Evolutionary conservation across 495 filamentous ascomycete species (phyloP), one percentile per base, ranked within the genome.

Genomic region (Neurospora sp.): DNA sequence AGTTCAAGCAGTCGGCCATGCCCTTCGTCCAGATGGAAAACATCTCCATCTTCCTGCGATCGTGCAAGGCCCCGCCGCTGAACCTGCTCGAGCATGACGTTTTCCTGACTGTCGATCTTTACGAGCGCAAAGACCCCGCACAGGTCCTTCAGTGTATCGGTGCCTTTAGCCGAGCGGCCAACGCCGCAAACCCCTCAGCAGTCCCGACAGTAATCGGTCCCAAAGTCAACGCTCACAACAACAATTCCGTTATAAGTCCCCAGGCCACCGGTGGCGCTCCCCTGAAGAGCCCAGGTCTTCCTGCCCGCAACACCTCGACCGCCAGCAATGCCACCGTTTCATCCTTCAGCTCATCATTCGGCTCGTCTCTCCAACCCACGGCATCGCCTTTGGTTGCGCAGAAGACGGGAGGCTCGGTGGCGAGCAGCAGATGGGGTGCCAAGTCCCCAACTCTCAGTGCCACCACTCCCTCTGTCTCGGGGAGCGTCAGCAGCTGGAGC

Each of bases 1-100:
- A 87, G 79, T 85, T 87, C 78, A 97, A 97, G 82, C 85, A 89
- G 73, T 96, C 93, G 0, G 78, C 89, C 37, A 98, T 98, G 94
- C 96, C 96, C 3, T 99, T 99, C 81, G 94, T 98, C 40, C 96
- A 98, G 82, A 98, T 97, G 96, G 96, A 99, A 80, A 98, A 99
- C 77, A 97, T 99, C 78, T 96, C 95, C 9, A 92, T 96, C 79
- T 99, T 98, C 83, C 90, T 99, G 68, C 90, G 89, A 75, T 93
- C 94, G 69, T 94, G 93, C 82, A 91, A 97, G 80, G 82, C 86
- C 45, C 89, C 92, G 38, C 96, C 96, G 4, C 85, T 99, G 40
- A 92, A 89, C 80, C 87, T 99, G 44, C 94, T 93, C 39, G 89
- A 95, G 4, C 96, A 98, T 83, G 96, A 99, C 80, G 88, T 94